Evolutionary conservation across 352 stramenopile species (phyloP).

Genomic region (Phytophthora idaei): DNA sequence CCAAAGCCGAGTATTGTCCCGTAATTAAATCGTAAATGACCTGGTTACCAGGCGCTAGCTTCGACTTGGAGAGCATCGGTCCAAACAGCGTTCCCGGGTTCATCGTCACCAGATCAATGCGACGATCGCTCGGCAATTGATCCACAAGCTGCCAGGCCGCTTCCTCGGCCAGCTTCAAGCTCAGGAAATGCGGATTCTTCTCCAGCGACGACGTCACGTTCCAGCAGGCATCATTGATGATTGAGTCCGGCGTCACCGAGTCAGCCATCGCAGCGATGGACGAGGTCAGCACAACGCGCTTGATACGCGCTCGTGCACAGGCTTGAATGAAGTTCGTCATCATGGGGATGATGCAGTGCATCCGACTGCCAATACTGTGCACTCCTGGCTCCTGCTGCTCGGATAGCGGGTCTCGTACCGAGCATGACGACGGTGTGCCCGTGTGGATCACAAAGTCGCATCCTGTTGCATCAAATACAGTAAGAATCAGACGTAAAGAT

Average conservation of each 20-base stretch:
- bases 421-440: slow-evolving; percentile 85
- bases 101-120: slow-evolving; percentile 88
- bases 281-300: slow-evolving; percentile 86
- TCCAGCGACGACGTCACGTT: slow-evolving; percentile 86
- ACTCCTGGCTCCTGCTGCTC: slow-evolving; percentile 86
- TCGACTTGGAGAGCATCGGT: slow-evolving; percentile 82
- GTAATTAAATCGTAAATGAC: slow-evolving; percentile 90
- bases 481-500: slow-evolving; percentile 2
- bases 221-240: slow-evolving; percentile 87
- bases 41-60: slow-evolving; percentile 83
- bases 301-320: slow-evolving; percentile 78
- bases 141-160: slow-evolving; percentile 89
- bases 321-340: slow-evolving; percentile 93
- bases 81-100: slow-evolving; percentile 87
- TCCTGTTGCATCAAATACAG: slow-evolving; percentile 17
- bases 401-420: slow-evolving; percentile 83
- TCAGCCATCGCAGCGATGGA: slow-evolving; percentile 89
- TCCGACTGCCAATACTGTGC: slow-evolving; percentile 88
- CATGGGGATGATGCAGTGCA: slow-evolving; percentile 93
- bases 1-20: slow-evolving; percentile 84
- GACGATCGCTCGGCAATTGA: slow-evolving; percentile 77
- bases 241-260: slow-evolving; percentile 71
- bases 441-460: slow-evolving; percentile 93
- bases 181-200: slow-evolving; percentile 88
- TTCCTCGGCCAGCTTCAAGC: slow-evolving; percentile 87